Evolutionary conservation across 2,329 filamentous ascomycete genomes (phyloP), one percentile per base, ranked within the genome.

Genomic region (Sarocladium oryzae): DNA sequence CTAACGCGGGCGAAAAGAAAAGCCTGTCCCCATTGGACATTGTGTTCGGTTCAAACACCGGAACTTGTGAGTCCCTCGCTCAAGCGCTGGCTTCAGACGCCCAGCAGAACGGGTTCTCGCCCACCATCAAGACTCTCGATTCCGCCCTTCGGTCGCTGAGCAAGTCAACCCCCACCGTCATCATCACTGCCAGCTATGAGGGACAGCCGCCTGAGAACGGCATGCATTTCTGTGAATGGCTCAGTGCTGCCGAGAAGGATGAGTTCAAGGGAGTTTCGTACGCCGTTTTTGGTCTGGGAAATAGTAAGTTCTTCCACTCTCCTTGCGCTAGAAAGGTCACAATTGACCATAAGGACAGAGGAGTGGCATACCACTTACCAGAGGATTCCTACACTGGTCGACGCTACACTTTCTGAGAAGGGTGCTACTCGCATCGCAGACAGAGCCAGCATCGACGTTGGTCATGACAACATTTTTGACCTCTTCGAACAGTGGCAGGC

Each of bases 121-220:
- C 67, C 2, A 71, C 69, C 2, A 67, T 85, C 2, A 73, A 77
- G 20, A 72, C 75, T 1, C 65, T 90, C 35, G 84, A 90, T 59
- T 71, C 75, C 0, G 84, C 81, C 0, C 79, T 77, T 16, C 75
- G 80, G 45, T 74, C 77, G 2, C 61, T 90, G 0, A 78, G 83
- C 0, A 79, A 72, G 48, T 73, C 78, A 23, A 73, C 77, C 6
- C 85, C 86, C 0, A 74, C 5, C 57, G 61, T 35, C 67, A 64
- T 90, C 46, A 75, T 91, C 55, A 83, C 82, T 0, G 78, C 86
- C 0, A 84, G 81, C 1, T 91, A 90, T 57, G 86, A 91, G 59
- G 87, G 87, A 1, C 75, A 87, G 51, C 84, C 87, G 0, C 80
- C 86, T 0, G 84, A 88, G 54, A 89, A 91, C 55, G 87, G 86